A percentile compares a stretch with the other conserved stretches of the same genome.
phyloP scores from a whole-genome alignment of 2,329 filamentous ascomycete species.

The Fusarium haematococcum region DNA sequence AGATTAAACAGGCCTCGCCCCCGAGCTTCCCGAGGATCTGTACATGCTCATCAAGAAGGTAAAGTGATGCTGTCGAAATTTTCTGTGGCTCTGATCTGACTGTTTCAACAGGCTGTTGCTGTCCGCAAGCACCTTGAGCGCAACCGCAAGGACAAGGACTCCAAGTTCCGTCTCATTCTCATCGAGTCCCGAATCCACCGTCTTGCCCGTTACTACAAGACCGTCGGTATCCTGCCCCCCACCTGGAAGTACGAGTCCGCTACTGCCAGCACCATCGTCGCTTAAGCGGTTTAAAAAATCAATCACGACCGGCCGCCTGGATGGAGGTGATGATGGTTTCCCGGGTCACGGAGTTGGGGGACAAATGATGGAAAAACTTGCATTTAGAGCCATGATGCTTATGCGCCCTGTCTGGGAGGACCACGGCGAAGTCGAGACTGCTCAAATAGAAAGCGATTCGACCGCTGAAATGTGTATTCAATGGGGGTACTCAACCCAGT shows the following conservation, averaged over 20 bases:
- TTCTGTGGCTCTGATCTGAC: slow-evolving; percentile 2
- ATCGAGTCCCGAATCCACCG: slow-evolving; percentile 99
- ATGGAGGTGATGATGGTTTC: slow-evolving; percentile 52
- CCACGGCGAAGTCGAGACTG: slow-evolving; percentile 46
- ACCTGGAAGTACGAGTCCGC: slow-evolving; percentile 99
- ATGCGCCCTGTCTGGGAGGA: slow-evolving; percentile 51
- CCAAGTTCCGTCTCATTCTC: slow-evolving; percentile 99
- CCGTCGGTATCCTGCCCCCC: slow-evolving; percentile 83
- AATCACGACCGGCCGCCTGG: slow-evolving; percentile 30
- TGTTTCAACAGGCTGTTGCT: slow-evolving; percentile 79
- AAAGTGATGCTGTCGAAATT: slow-evolving; percentile 36
- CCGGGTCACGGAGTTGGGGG: slow-evolving; percentile 59
- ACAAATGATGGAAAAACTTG: slow-evolving; percentile 55
- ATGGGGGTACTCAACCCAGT: slow-evolving; percentile 41
- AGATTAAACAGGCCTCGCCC: slow-evolving; percentile 93
- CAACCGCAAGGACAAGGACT: slow-evolving; percentile 99
- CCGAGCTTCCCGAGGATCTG: slow-evolving; percentile 98
- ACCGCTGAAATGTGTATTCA: slow-evolving; percentile 47
- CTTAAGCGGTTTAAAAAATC: slow-evolving; percentile 69
- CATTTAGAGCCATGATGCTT: slow-evolving; percentile 60
- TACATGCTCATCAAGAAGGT: slow-evolving; percentile 99
- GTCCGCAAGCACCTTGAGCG: slow-evolving; percentile 99
- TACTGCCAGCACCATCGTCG: slow-evolving; percentile 93
- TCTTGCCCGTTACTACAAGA: slow-evolving; percentile 99
- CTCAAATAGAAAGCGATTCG: slow-evolving; percentile 52